Evolutionary conservation across 768 basidiomycete genomes (phyloP), one percentile per base, ranked within the genome.

Genomic region (Calocera viscosa): DNA sequence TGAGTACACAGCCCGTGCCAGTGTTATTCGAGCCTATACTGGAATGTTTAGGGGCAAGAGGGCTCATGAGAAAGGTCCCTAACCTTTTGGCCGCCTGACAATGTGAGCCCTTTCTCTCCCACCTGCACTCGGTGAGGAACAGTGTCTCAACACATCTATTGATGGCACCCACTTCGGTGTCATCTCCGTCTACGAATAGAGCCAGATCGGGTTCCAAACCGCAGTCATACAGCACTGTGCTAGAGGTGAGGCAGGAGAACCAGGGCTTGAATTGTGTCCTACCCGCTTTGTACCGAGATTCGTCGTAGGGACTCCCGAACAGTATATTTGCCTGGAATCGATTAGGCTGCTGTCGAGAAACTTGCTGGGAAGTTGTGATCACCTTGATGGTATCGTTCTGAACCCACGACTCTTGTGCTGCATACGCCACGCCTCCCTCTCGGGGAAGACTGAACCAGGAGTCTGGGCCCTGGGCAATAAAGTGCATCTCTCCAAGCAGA

Each of bases 401-500:
- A 34, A 76, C 74, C 76, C 77, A 79, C 11, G 72, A 72, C 65
- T 75, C 74, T 68, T 78, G 78, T 14, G 73, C 74, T 12, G 75
- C 75, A 67, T 77, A 77, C 19, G 74, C 74, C 24, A 78, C 73
- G 1, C 76, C 77, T 7, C 73, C 72, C 24, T 72, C 65, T 11
- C 77, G 70, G 8, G 78, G 78, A 0, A 78, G 68, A 43, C 73
- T 71, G 70, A 74, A 77, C 68, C 72, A 73, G 1, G 75, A 69
- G 17, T 72, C 74, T 14, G 14, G 22, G 33, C 70, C 49, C 8
- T 40, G 33, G 12, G 69, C 47, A 32, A 73, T 65, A 64, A 76
- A 75, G 69, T 76, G 75, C 67, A 78, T 74, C 69, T 78, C 77
- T 32, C 77, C 77, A 8, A 77, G 69, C 1, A 78, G 71, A 1